These are phyloP conservation scores for Circinella minor DNA, from an alignment of 371 early-diverging fungal genomes.

Conservation along the genomic window DNA sequence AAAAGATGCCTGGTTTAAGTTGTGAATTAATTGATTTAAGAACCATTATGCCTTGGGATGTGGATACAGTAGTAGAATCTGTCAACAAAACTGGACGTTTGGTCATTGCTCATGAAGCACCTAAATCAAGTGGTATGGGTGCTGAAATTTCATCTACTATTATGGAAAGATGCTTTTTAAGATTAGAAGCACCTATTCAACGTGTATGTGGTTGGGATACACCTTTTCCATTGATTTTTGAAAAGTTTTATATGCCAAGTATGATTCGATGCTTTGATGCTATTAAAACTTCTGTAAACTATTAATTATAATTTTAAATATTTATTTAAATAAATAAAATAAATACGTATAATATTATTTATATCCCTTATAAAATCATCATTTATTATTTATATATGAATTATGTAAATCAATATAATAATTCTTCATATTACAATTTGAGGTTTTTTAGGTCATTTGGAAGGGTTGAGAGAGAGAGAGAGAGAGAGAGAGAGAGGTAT, in stretches of 20 bases:
- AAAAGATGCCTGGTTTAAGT: constrained; percentile 86
- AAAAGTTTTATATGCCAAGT: constrained; percentile 94
- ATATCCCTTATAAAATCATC: too few species aligned
- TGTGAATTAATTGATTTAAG: constrained; percentile 96
- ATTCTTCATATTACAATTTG: too few species aligned
- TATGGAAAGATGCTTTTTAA: constrained; percentile 85
- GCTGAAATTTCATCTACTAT: constrained; percentile 94
- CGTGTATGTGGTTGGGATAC: constrained; percentile 92
- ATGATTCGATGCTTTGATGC: constrained; percentile 89
- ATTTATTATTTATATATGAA: too few species aligned
- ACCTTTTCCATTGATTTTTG: constrained; percentile 96
- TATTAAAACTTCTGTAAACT: constrained; percentile 79
- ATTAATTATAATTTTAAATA: constrained; percentile 46
- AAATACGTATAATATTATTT: too few species aligned
- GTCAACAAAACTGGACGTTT: constrained; percentile 96
- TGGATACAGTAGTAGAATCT: constrained; percentile 89
- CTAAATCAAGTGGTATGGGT: constrained; percentile 91
- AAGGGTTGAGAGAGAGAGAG: too few species aligned
- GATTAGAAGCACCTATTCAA: constrained; percentile 86
- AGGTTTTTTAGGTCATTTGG: too few species aligned
- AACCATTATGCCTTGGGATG: constrained; percentile 94
- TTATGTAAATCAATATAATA: too few species aligned
- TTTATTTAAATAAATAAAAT: not conserved
- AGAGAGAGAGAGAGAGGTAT: too few species aligned
- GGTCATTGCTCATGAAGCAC: constrained; percentile 96